Conservation (phyloP, 331 rosid species). For the Cydonia oblonga region DNA sequence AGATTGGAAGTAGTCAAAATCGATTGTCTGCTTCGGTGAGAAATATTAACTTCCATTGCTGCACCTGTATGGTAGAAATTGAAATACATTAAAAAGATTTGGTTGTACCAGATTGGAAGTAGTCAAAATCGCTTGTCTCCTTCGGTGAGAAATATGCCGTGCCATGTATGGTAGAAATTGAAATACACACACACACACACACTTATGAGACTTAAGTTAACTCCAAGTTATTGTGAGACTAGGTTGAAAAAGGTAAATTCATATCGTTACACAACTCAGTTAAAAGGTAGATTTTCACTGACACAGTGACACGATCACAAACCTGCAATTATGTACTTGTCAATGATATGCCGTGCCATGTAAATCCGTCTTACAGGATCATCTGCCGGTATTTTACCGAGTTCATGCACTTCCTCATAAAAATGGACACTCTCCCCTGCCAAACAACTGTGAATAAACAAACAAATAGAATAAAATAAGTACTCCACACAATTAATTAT, state of each 20-base stretch:
- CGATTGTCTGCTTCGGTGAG: slow-evolving; percentile 75
- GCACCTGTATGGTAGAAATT: slow-evolving; percentile 5
- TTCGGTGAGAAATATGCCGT: slow-evolving; percentile 70
- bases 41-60: slow-evolving; percentile 79
- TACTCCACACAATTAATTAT: not conserved
- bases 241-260: not conserved
- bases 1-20: slow-evolving; percentile 63
- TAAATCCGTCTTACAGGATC: slow-evolving; percentile 87
- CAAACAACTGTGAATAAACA: slow-evolving; percentile 68
- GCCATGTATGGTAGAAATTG: slow-evolving; percentile 36
- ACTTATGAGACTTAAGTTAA: not conserved
- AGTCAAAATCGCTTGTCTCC: slow-evolving; percentile 69
- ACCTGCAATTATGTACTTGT: slow-evolving; percentile 85
- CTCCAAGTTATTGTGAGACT: not conserved
- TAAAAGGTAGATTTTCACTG: not conserved
- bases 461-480: slow-evolving; percentile 1
- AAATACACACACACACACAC: not conserved
- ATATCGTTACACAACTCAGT: not conserved
- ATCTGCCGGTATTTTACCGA: slow-evolving; percentile 60
- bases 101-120: slow-evolving; percentile 23
- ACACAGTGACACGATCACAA: not conserved
- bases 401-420: slow-evolving; percentile 84
- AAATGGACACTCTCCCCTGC: slow-evolving; percentile 98
- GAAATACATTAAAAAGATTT: too few species aligned
- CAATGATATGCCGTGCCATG: slow-evolving; percentile 92